A percentile compares a stretch with the other conserved stretches of the same genome.
phyloP scores from a whole-genome alignment of 192 early-diverging fungal genomes.

The Coemansia brasiliensis region DNA sequence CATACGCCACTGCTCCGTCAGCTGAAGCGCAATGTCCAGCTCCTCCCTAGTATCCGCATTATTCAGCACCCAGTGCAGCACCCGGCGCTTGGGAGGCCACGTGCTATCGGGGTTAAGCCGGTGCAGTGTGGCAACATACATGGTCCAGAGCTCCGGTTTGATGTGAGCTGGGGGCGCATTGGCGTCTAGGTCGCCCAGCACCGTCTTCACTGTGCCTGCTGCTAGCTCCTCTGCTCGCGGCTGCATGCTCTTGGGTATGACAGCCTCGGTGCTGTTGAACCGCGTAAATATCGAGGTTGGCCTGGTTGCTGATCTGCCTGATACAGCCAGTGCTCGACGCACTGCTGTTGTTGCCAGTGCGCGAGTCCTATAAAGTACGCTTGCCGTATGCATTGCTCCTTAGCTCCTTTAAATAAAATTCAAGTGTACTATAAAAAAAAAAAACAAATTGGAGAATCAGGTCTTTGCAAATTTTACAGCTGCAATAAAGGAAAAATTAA shows the following conservation, averaged over 20 bases:
- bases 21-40: conserved; percentile 20
- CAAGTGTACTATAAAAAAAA: background rate
- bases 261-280: conserved; percentile 16
- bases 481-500: background rate
- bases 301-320: background rate
- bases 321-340: background rate
- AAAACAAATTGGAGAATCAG: too few species aligned
- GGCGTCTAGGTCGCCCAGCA: conserved; percentile 9
- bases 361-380: conserved; percentile 4
- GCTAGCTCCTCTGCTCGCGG: conserved; percentile 9
- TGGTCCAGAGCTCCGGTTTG: conserved; percentile 24
- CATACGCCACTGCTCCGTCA: conserved; percentile 39
- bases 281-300: background rate
- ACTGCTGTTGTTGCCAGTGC: background rate
- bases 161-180: conserved; percentile 15
- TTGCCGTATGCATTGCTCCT: conserved; percentile 20
- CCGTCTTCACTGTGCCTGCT: background rate
- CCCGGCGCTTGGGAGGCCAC: conserved; percentile 25
- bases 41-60: conserved; percentile 27
- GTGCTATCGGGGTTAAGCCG: conserved; percentile 12
- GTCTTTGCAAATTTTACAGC: background rate
- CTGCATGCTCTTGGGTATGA: conserved; percentile 25
- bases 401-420: background rate
- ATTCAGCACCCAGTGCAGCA: conserved; percentile 33
- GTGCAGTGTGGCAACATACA: conserved; percentile 25